These are phyloP conservation scores for Prunus armeniaca DNA, from an alignment of 306 rosid genomes.

Conservation along the genomic window DNA sequence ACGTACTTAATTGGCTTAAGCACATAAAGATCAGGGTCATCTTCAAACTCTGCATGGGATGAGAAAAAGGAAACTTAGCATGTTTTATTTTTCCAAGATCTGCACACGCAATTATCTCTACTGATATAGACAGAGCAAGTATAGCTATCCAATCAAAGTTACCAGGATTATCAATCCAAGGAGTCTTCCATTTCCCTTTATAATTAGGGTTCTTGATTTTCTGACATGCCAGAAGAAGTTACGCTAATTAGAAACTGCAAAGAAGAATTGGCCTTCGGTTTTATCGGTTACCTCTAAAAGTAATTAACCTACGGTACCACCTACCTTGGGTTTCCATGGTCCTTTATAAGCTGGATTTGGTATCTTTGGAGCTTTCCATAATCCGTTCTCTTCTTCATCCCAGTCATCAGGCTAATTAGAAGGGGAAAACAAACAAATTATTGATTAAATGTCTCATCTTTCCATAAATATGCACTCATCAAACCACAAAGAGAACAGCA, in stretches of 20 bases:
- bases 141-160: constrained; percentile 15
- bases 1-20: constrained; percentile 86
- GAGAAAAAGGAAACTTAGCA: constrained; percentile 1
- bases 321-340: constrained; percentile 91
- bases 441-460: neutral
- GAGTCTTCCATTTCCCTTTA: constrained; percentile 93
- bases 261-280: constrained; percentile 4
- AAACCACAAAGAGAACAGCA: constrained; percentile 2
- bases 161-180: constrained; percentile 97
- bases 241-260: constrained; percentile 15
- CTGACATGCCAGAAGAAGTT: constrained; percentile 39
- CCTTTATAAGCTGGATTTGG: constrained; percentile 96
- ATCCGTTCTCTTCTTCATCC: constrained; percentile 90
- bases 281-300: constrained; percentile 9
- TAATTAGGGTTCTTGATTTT: constrained; percentile 95
- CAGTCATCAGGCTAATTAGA: constrained; percentile 70
- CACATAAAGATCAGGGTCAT: constrained; percentile 85
- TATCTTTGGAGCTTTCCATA: constrained; percentile 84
- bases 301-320: constrained; percentile 45
- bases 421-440: neutral
- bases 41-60: constrained; percentile 75
- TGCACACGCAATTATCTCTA: constrained; percentile 10
- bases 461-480: neutral
- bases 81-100: constrained; percentile 25
- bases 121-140: neutral